Evolutionary conservation across 306 rosid genomes (phyloP).

Genomic region (Corylus avellana): DNA sequence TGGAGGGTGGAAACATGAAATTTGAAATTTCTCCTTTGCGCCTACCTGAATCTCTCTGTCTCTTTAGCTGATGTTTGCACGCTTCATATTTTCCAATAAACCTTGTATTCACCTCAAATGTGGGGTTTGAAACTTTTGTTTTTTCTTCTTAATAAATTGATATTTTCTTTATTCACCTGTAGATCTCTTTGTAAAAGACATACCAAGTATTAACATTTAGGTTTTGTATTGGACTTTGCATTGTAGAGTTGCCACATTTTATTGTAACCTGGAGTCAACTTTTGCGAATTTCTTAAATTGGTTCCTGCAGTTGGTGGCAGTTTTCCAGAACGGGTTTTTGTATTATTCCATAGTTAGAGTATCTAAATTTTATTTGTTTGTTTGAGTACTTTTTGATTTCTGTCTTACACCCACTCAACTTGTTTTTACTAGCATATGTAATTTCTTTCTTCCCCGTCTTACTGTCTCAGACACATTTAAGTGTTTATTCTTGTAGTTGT

Average conservation of each 20-base stretch:
- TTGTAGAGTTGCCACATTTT: not conserved
- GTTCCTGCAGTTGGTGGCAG: not conserved
- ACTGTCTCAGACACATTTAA: not conserved
- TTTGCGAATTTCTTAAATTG: not conserved
- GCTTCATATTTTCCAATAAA: not conserved
- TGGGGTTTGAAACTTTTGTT: not conserved
- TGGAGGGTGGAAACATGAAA: not conserved
- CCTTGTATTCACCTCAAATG: not conserved
- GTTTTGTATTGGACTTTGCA: not conserved
- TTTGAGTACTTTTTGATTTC: not conserved
- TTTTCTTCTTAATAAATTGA: not conserved
- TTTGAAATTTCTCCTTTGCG: constrained; percentile 2
- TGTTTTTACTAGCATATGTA: not conserved
- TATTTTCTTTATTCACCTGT: not conserved
- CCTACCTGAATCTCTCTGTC: not conserved
- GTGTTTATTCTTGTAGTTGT: not conserved
- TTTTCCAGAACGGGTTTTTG: not conserved
- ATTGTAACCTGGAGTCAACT: not conserved
- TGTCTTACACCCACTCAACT: not conserved
- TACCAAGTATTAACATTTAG: not conserved
- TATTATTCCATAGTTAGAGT: not conserved
- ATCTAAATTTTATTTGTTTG: not conserved
- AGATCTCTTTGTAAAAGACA: not conserved
- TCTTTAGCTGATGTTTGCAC: not conserved
- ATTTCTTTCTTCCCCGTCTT: not conserved